Conservation (phyloP, 176 grass and related monocot genomes). For the Elymus sibiricus region DNA sequence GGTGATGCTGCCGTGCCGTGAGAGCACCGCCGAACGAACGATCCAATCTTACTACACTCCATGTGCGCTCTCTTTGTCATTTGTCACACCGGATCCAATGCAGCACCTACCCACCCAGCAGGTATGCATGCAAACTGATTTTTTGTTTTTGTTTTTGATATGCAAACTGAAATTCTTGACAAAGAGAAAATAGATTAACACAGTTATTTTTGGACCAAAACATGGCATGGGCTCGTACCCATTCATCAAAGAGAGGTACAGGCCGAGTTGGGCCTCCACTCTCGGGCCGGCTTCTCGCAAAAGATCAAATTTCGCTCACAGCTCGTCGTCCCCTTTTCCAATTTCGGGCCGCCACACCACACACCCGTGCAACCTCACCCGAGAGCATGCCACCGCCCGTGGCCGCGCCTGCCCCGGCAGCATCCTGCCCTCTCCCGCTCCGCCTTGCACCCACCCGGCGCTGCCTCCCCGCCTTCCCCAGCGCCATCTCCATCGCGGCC, state of each 20-base stretch:
- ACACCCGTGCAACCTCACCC: not conserved
- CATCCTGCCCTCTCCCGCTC: not conserved
- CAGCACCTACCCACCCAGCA: too few species aligned
- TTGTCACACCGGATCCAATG: too few species aligned
- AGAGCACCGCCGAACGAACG: too few species aligned
- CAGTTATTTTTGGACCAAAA: too few species aligned
- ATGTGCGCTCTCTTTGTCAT: too few species aligned
- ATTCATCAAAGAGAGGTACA: too few species aligned
- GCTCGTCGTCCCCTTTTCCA: not conserved
- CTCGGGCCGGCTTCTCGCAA: not conserved
- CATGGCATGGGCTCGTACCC: not conserved
- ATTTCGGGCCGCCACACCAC: not conserved
- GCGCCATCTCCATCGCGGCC: not conserved
- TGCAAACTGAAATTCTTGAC: too few species aligned
- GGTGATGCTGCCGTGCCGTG: too few species aligned
- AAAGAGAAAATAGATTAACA: too few species aligned
- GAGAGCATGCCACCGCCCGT: conserved; percentile 9
- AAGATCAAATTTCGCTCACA: not conserved
- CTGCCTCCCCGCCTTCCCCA: not conserved
- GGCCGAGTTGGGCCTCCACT: not conserved
- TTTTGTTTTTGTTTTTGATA: too few species aligned
- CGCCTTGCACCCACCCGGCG: not conserved
- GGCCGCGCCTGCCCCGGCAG: not conserved
- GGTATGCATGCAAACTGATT: too few species aligned
- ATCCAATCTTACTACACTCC: too few species aligned